Evolutionary conservation across 768 basidiomycete species (phyloP), one percentile per base, ranked within the genome.

Genomic region (Tubosaeta brunneosetosa): DNA sequence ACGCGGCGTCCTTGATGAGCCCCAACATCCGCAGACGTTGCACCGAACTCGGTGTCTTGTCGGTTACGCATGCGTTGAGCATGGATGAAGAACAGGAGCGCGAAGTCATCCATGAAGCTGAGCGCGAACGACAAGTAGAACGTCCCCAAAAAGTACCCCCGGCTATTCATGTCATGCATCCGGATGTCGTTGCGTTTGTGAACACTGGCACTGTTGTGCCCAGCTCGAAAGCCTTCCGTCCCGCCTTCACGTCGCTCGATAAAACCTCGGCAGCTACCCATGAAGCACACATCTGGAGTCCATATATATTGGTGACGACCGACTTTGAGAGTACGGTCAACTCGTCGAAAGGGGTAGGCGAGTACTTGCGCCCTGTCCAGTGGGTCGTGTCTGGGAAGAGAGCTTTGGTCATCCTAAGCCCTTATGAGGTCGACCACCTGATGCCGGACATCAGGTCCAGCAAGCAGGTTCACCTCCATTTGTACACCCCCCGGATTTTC

Each of bases 61-160:
- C 32, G 49, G 9, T 19, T 14, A 27, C 70, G 2, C 34, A 52
- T 26, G 55, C 60, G n/a, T 45, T 49, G 19, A 57, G 47, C 14
- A 57, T 74, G 54, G 72, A 73, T 25, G 75, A 79, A 55, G 77
- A 79, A 50, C 77, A 78, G 45, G 77, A 78, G 55, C 63, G 77
- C 43, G 76, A 78, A 51, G 65, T 77, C 17, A 56, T 56, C 6
- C 72, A 74, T 34, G 77, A 78, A 55, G 62, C 71, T 7, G 76
- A 78, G 53, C 57, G 59, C n/a, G 75, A 78, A 57, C 56, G 59
- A 3, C 63, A 78, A 37, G 25, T 53, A 17, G 47, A 50, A 25
- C 45, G 42, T 0, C 32, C 53, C 12, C 22, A 40, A 7, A 55
- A 26, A 25, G 44, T 43, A 25, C 14, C 32, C 2, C 33, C 53